Percentiles rank a stretch among this genome's conserved stretches.
These are phyloP conservation scores for Cryphonectria nitschkei DNA, from an alignment of 2,329 filamentous ascomycete species.

Conservation along the genomic window DNA sequence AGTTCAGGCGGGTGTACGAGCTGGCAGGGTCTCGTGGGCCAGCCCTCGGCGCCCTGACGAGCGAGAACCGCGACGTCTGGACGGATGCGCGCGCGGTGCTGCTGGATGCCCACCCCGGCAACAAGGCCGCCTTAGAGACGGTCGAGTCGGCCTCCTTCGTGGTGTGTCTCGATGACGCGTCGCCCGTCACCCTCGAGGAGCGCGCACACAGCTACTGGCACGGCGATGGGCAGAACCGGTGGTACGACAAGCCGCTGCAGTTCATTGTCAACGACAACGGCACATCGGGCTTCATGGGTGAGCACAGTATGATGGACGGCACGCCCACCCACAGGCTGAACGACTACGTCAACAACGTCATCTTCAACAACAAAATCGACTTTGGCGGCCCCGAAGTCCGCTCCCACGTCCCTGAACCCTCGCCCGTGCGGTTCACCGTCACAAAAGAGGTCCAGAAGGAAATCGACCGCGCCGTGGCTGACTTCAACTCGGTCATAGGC, in stretches of 20 bases:
- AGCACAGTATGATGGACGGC: conserved; percentile 99
- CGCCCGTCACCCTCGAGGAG: conserved; percentile 92
- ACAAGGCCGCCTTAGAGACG: conserved; percentile 74
- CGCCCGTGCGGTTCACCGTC: conserved; percentile 76
- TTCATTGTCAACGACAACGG: conserved; percentile 99
- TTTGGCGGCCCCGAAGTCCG: conserved; percentile 78
- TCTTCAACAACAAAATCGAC: conserved; percentile 93
- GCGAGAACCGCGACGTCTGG: conserved; percentile 93
- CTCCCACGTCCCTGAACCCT: conserved; percentile 81
- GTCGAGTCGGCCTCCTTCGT: conserved; percentile 91
- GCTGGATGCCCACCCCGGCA: conserved; percentile 75
- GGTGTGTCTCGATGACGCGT: conserved; percentile 89
- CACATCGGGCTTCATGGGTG: conserved; percentile 95
- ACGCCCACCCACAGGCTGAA: conserved; percentile 97
- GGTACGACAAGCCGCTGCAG: conserved; percentile 97
- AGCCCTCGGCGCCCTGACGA: conserved; percentile 82
- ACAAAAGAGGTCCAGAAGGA: conserved; percentile 74
- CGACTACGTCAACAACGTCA: conserved; percentile 89
- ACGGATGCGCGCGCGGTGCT: conserved; percentile 79
- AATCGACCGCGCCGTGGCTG: conserved; percentile 75
- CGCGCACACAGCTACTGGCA: conserved; percentile 98
- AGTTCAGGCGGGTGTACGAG: conserved; percentile 85
- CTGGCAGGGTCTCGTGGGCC: conserved; percentile 65
- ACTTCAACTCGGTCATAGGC: conserved; percentile 82
- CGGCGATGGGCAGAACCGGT: conserved; percentile 92